These are phyloP conservation scores for Galerina marginata DNA, from an alignment of 768 basidiomycete species.

Conservation along the genomic window DNA sequence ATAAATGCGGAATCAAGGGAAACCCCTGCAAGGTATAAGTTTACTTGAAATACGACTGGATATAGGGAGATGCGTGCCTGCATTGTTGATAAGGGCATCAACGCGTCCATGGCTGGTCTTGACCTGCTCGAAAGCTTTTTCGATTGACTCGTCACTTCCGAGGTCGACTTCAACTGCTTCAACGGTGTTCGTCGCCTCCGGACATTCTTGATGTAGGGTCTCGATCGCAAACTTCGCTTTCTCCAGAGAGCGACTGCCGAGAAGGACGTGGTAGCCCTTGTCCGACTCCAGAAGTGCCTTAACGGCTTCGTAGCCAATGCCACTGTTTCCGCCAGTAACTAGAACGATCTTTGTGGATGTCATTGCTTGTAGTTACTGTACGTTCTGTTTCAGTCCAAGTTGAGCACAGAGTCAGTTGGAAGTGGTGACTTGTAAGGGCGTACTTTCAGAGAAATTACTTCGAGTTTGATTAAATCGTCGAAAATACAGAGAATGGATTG, in stretches of 20 bases:
- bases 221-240: not conserved
- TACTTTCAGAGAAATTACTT: no score
- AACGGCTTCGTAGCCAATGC: not conserved
- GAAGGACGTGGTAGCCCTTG: conserved; percentile 1
- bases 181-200: conserved; percentile 1
- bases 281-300: not conserved
- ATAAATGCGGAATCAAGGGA: not conserved
- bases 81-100: conserved; percentile 3
- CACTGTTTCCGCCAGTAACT: conserved; percentile 4
- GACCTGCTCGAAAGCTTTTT: conserved; percentile 4
- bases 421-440: no score
- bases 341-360: not conserved
- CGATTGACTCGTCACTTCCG: conserved; percentile 3
- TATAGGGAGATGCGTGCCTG: not conserved
- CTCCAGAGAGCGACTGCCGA: conserved; percentile 3
- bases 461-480: no score
- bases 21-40: not conserved
- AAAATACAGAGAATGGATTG: no score
- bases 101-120: not conserved
- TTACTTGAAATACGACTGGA: not conserved
- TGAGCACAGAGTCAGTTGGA: no score
- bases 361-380: not conserved
- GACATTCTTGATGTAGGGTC: not conserved
- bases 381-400: no score
- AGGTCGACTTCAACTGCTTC: not conserved